Conservation (phyloP, 2,329 filamentous ascomycete species). For the Scedosporium minutisporum region DNA sequence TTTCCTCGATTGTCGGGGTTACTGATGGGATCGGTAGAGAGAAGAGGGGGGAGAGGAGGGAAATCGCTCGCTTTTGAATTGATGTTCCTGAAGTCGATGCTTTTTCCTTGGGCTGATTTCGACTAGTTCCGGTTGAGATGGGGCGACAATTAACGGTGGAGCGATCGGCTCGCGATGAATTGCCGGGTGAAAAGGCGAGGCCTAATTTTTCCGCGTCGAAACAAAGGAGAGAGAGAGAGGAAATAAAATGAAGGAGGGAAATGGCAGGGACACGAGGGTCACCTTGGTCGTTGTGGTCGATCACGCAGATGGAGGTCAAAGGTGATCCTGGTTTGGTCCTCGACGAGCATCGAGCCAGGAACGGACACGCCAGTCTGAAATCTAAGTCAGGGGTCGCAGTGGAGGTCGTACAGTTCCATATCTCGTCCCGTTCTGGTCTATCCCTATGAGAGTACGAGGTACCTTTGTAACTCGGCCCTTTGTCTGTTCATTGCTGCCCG, state of each 20-base stretch:
- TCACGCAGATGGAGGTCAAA: slow-evolving; percentile 3
- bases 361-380: background rate
- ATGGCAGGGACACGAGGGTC: background rate
- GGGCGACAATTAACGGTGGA: background rate
- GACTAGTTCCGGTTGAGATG: background rate
- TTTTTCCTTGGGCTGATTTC: background rate
- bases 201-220: background rate
- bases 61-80: slow-evolving; percentile 1
- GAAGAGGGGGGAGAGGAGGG: background rate
- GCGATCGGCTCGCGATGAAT: background rate
- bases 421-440: too few relatives aligned
- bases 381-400: background rate
- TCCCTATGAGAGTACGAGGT: too few relatives aligned
- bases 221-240: background rate
- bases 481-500: too few relatives aligned
- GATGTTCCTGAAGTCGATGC: background rate
- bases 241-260: background rate
- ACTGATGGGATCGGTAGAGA: background rate
- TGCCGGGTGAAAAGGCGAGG: background rate
- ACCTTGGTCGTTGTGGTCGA: slow-evolving; percentile 1
- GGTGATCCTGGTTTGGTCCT: background rate
- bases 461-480: too few relatives aligned
- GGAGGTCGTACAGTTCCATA: background rate
- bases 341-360: background rate
- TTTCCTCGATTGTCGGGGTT: too few relatives aligned